Evolutionary conservation across 768 basidiomycete species (phyloP).

Genomic region (Agrocybe pediades): DNA sequence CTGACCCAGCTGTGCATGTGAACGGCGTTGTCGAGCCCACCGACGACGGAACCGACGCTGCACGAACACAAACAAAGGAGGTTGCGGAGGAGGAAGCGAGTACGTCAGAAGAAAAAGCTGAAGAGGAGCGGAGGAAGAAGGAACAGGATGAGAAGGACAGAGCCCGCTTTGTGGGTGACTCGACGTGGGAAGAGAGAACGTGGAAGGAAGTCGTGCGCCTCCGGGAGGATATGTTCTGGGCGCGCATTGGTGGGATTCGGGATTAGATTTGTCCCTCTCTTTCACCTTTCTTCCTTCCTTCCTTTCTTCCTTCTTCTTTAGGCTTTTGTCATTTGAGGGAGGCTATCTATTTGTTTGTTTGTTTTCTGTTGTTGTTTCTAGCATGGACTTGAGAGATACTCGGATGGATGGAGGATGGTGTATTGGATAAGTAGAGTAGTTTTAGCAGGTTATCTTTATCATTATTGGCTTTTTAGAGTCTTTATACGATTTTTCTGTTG

Average conservation of each 20-base stretch:
- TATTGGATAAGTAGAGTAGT: too few species aligned
- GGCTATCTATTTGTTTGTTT: too few species aligned
- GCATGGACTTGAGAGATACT: too few species aligned
- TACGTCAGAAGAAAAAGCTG: conserved; percentile 1
- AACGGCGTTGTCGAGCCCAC: not conserved
- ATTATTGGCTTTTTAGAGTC: too few species aligned
- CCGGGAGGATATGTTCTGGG: conserved; percentile 87
- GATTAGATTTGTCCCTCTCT: conserved; percentile 10
- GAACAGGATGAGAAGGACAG: conserved; percentile 17
- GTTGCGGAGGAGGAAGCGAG: not conserved
- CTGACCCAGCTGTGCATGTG: not conserved
- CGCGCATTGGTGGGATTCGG: conserved; percentile 61
- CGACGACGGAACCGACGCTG: not conserved
- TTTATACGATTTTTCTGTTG: too few species aligned
- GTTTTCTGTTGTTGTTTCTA: too few species aligned
- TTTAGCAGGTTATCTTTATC: too few species aligned
- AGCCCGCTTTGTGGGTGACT: conserved; percentile 58
- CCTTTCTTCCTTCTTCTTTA: too few species aligned
- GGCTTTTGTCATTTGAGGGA: too few species aligned
- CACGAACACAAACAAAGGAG: too few species aligned
- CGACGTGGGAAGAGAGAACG: conserved; percentile 83
- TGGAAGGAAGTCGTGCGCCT: conserved; percentile 79
- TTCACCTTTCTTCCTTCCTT: too few species aligned
- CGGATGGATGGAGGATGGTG: too few species aligned
- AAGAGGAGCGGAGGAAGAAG: conserved; percentile 9